These are phyloP conservation scores for Lathyrus tuberosus DNA, from an alignment of 306 rosid species.

Conservation along the genomic window DNA sequence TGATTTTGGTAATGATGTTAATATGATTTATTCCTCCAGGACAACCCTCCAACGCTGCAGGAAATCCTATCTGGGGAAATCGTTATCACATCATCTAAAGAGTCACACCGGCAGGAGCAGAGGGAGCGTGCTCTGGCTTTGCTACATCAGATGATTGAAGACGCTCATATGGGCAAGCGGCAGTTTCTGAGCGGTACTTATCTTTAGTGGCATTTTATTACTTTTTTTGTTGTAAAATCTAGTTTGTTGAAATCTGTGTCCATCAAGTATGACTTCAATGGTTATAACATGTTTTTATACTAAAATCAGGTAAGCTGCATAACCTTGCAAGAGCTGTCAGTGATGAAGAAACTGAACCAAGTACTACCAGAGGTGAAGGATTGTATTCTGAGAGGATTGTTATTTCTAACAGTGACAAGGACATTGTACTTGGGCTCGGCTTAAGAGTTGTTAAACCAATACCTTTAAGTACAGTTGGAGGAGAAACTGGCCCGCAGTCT, in stretches of 20 bases:
- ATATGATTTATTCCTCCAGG: conserved; percentile 59
- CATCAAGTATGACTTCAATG: conserved; percentile 23
- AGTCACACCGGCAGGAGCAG: conserved; percentile 78
- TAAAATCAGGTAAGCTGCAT: conserved; percentile 86
- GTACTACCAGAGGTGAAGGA: conserved; percentile 71
- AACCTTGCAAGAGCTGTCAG: conserved; percentile 97
- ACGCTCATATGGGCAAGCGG: conserved; percentile 90
- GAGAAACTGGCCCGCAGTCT: conserved; percentile 59
- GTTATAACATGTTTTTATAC: conserved; percentile 37
- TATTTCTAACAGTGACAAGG: conserved; percentile 61
- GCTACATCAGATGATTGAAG: conserved; percentile 97
- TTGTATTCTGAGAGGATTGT: conserved; percentile 63
- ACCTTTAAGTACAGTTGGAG: conserved; percentile 58
- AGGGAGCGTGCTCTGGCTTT: conserved; percentile 94
- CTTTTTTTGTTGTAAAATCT: background rate
- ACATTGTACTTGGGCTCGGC: conserved; percentile 84
- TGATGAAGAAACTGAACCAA: conserved; percentile 86
- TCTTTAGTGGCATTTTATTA: conserved; percentile 11
- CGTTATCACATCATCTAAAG: conserved; percentile 59
- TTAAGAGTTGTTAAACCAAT: conserved; percentile 71
- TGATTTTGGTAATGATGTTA: conserved; percentile 42
- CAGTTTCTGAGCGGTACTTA: conserved; percentile 88
- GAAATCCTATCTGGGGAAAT: conserved; percentile 75
- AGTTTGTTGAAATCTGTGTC: conserved; percentile 25
- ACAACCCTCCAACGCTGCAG: conserved; percentile 72